Percentiles rank a stretch among this genome's conserved stretches.
phyloP scores from a whole-genome alignment of 768 basidiomycete genomes.

The Thelephora aurantiotincta region DNA sequence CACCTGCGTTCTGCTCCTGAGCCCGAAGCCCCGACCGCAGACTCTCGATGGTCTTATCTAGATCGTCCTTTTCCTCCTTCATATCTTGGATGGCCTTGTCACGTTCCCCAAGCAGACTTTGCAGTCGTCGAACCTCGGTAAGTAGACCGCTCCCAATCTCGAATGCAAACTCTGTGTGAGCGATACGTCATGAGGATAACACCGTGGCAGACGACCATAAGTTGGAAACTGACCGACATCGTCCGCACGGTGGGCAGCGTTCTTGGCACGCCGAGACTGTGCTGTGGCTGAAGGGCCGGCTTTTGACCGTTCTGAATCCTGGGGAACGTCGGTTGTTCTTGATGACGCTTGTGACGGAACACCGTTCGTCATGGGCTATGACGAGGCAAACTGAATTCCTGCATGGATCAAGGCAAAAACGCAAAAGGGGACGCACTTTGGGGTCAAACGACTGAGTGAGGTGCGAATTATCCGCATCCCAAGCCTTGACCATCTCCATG shows the following conservation, averaged over 20 bases:
- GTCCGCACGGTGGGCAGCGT: constrained; percentile 80
- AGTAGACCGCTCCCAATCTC: constrained; percentile 91
- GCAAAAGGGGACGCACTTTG: constrained; percentile 31
- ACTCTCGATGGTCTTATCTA: constrained; percentile 66
- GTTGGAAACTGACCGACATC: constrained; percentile 56
- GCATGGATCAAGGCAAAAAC: constrained; percentile 9
- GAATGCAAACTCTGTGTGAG: constrained; percentile 77
- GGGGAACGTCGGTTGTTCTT: constrained; percentile 25
- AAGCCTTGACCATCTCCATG: constrained; percentile 57
- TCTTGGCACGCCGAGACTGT: constrained; percentile 81
- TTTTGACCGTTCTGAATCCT: constrained; percentile 41
- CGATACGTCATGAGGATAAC: constrained; percentile 9
- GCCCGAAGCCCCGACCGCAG: constrained; percentile 60
- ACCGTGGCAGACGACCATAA: not conserved
- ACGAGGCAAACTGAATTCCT: constrained; percentile 2
- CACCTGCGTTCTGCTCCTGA: constrained; percentile 73
- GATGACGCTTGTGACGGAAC: constrained; percentile 11
- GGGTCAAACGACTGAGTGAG: constrained; percentile 55
- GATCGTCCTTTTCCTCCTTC: constrained; percentile 84
- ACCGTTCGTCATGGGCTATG: constrained; percentile 30
- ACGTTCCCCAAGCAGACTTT: constrained; percentile 80
- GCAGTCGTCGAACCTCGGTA: constrained; percentile 83
- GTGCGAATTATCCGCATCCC: constrained; percentile 71
- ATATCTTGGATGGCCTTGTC: constrained; percentile 87
- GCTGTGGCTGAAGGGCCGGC: constrained; percentile 56